phyloP scores from a whole-genome alignment of 1,284 basidiomycete genomes.

The Lentinus polychrous region DNA sequence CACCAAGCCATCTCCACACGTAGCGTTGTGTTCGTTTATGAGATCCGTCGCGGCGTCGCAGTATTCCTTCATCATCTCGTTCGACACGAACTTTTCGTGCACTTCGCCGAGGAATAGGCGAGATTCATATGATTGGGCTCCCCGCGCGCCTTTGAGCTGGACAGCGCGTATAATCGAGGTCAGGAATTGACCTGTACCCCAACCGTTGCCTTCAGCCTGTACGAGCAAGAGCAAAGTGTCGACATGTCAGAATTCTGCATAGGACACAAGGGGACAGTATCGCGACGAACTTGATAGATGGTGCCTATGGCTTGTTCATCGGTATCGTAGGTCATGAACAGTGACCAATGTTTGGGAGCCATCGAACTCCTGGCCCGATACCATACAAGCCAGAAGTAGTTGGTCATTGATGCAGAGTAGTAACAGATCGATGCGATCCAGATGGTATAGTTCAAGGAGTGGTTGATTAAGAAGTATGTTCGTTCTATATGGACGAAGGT shows the following conservation, averaged over 20 bases:
- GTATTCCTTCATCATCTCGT: constrained; percentile 17
- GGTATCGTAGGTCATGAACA: constrained; percentile 16
- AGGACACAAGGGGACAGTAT: too few relatives aligned
- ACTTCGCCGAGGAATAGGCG: constrained; percentile 14
- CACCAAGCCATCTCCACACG: constrained; percentile 10
- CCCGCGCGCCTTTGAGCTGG: constrained; percentile 15
- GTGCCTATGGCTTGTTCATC: constrained; percentile 17
- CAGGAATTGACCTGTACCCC: constrained; percentile 15
- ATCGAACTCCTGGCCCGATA: constrained; percentile 14
- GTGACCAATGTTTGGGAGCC: constrained; percentile 16
- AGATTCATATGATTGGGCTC: constrained; percentile 15
- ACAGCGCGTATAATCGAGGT: constrained; percentile 13
- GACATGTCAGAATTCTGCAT: neutral
- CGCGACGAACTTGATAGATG: constrained; percentile 13
- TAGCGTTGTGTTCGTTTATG: constrained; percentile 13
- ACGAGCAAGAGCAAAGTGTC: neutral
- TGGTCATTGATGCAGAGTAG: constrained; percentile 9
- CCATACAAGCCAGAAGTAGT: constrained; percentile 17
- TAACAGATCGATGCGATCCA: neutral
- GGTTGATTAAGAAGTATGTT: neutral
- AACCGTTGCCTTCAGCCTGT: constrained; percentile 15
- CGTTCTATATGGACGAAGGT: neutral
- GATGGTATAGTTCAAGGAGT: neutral
- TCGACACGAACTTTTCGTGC: constrained; percentile 10
- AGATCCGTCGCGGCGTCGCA: constrained; percentile 16